Evolutionary conservation across 1,284 basidiomycete genomes (phyloP).

Genomic region (Fomitopsis betulina): DNA sequence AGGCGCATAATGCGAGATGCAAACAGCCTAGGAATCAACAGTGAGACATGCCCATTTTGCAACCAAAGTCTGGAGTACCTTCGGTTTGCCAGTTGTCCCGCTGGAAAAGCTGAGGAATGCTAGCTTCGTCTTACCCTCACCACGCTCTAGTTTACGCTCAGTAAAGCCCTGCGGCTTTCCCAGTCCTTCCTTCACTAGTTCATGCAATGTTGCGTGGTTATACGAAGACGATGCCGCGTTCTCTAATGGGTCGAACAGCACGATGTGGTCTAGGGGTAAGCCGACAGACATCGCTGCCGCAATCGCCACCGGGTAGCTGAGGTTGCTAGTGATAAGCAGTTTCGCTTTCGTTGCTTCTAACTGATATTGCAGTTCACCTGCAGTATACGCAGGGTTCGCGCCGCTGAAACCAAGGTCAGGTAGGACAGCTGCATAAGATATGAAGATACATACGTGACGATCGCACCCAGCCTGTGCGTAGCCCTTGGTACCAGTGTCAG

Average conservation of each 20-base stretch:
- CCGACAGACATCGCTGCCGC: conserved; percentile 41
- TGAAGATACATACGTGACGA: conserved; percentile 36
- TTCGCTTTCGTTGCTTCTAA: conserved; percentile 45
- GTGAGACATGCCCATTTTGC: neutral
- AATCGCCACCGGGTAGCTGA: conserved; percentile 41
- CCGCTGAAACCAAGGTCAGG: conserved; percentile 18
- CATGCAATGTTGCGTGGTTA: conserved; percentile 38
- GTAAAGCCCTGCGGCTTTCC: conserved; percentile 38
- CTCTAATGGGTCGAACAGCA: conserved; percentile 39
- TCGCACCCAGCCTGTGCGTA: conserved; percentile 60
- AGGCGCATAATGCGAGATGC: conserved; percentile 13
- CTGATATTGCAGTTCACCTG: conserved; percentile 54
- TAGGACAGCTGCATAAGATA: conserved; percentile 6
- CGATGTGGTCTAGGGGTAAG: conserved; percentile 44
- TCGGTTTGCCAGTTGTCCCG: conserved; percentile 81
- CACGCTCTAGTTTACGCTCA: conserved; percentile 51
- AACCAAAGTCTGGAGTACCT: conserved; percentile 37
- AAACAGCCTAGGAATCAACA: conserved; percentile 3
- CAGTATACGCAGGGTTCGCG: conserved; percentile 59
- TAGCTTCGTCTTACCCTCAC: conserved; percentile 63
- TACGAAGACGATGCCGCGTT: neutral
- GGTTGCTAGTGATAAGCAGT: conserved; percentile 51
- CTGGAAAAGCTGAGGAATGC: conserved; percentile 79
- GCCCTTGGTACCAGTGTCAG: conserved; percentile 35
- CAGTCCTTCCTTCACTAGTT: conserved; percentile 53